A percentile compares a stretch with the other conserved stretches of the same genome.
Conservation (phyloP, 2,329 filamentous ascomycete genomes). For the Fusarium metavorans region DNA sequence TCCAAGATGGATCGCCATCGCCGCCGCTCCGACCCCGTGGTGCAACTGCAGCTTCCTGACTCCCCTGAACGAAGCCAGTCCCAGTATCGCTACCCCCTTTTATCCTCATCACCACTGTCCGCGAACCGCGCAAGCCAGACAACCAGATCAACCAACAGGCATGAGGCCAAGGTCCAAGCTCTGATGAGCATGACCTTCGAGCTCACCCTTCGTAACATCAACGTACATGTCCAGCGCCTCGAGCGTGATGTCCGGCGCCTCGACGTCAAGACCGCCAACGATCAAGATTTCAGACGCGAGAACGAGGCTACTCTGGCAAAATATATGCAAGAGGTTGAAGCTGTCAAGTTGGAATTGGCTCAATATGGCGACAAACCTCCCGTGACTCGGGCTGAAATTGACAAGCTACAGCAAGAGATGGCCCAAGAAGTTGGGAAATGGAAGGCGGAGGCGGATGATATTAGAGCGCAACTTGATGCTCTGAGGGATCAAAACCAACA, state of each 20-base stretch:
- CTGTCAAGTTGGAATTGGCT: constrained; percentile 45
- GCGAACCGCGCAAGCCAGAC: not conserved
- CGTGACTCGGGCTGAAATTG: constrained; percentile 25
- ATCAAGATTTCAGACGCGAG: constrained; percentile 44
- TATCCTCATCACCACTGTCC: too few relatives aligned
- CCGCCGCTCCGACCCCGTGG: constrained; percentile 25
- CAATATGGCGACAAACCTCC: constrained; percentile 12
- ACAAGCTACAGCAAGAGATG: constrained; percentile 38
- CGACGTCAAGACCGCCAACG: constrained; percentile 39
- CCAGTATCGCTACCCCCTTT: not conserved
- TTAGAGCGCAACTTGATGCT: constrained; percentile 40
- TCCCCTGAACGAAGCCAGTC: constrained; percentile 12
- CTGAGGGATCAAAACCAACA: constrained; percentile 12
- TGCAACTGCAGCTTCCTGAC: not conserved
- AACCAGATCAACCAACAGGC: constrained; percentile 2
- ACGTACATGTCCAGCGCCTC: constrained; percentile 45
- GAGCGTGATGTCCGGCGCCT: constrained; percentile 47
- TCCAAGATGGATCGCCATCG: constrained; percentile 27
- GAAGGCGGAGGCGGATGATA: constrained; percentile 37
- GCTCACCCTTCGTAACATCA: constrained; percentile 49
- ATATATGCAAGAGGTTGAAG: constrained; percentile 45
- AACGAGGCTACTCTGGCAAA: constrained; percentile 24
- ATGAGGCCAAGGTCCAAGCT: constrained; percentile 47
- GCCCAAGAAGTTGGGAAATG: constrained; percentile 28
- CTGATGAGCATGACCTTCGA: constrained; percentile 54